Conservation (phyloP, 306 rosid species). For the Cicer bijugum region DNA sequence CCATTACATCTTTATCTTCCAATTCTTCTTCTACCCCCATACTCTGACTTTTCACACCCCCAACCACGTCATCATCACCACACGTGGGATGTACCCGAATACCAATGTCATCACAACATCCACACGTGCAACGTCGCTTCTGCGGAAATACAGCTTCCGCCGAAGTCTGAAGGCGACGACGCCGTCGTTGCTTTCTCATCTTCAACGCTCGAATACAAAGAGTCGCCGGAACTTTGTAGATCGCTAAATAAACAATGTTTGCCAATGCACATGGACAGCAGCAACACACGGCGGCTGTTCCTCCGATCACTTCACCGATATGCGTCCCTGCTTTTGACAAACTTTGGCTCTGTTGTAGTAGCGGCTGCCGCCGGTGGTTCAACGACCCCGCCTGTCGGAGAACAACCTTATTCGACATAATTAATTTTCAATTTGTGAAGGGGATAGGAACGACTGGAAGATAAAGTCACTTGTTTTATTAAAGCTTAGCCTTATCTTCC, state of each 20-base stretch:
- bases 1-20: conserved; percentile 68
- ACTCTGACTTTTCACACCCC: neutral
- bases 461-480: neutral
- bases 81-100: conserved; percentile 42
- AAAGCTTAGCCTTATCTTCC: neutral
- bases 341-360: conserved; percentile 32
- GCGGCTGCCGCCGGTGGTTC: conserved; percentile 45
- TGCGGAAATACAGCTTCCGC: conserved; percentile 44
- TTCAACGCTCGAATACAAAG: conserved; percentile 56
- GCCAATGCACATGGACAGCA: conserved; percentile 66
- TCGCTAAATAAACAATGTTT: conserved; percentile 56
- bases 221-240: conserved; percentile 79
- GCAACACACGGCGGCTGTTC: conserved; percentile 79
- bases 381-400: conserved; percentile 33
- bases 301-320: conserved; percentile 75
- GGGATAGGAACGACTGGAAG: neutral
- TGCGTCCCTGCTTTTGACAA: conserved; percentile 29
- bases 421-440: too few relatives aligned
- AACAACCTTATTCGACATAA: conserved; percentile 46
- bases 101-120: conserved; percentile 49
- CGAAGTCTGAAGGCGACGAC: neutral
- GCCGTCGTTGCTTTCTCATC: conserved; percentile 44
- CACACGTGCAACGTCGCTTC: conserved; percentile 38
- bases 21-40: conserved; percentile 39
- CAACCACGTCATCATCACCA: neutral